These are phyloP conservation scores for Grammothele lineata DNA, from an alignment of 768 basidiomycete genomes.

Conservation along the genomic window DNA sequence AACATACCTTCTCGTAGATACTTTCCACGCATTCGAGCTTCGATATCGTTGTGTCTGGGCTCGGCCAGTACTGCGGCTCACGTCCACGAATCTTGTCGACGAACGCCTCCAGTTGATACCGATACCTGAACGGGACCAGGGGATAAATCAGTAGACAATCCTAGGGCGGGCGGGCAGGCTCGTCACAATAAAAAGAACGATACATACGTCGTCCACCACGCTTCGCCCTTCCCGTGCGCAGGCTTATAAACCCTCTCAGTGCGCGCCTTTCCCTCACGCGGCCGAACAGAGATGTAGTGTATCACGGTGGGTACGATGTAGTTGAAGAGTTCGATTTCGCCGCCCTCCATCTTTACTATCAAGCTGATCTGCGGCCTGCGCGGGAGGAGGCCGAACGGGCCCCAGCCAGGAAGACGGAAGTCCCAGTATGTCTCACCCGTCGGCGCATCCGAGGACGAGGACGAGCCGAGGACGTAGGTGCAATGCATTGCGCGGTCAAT, in stretches of 20 bases:
- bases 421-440: background rate
- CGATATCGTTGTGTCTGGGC: conserved; percentile 2
- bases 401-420: conserved; percentile 11
- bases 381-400: conserved; percentile 22
- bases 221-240: conserved; percentile 34
- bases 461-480: conserved; percentile 10
- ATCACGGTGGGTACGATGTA: conserved; percentile 38
- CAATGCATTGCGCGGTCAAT: conserved; percentile 25
- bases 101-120: conserved; percentile 55
- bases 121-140: conserved; percentile 35
- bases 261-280: conserved; percentile 20
- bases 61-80: conserved; percentile 35
- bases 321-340: conserved; percentile 38
- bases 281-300: conserved; percentile 40
- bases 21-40: conserved; percentile 9
- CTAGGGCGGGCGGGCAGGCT: no score
- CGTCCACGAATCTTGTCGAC: conserved; percentile 46
- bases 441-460: no score
- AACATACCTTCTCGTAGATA: conserved; percentile 6
- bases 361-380: conserved; percentile 21
- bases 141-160: no score
- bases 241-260: conserved; percentile 41
- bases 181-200: background rate
- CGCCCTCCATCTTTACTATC: conserved; percentile 30
- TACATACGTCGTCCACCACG: conserved; percentile 42